Evolutionary conservation across 106 monocot species (phyloP).

Genomic region (Narthecium ossifragum): DNA sequence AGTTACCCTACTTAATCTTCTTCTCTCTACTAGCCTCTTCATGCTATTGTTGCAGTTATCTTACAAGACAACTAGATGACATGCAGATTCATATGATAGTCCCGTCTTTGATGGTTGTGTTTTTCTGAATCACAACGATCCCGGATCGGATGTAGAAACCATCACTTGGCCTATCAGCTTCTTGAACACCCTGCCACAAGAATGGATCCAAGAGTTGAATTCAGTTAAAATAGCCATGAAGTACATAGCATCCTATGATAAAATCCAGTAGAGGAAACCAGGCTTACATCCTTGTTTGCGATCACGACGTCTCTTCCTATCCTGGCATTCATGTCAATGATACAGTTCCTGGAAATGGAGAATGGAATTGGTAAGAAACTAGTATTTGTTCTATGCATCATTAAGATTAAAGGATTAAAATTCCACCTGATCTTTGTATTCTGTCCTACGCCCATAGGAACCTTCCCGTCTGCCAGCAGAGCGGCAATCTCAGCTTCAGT

Average conservation of each 20-base stretch:
- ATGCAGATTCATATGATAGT: constrained; percentile 14
- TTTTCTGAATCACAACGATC: constrained; percentile 22
- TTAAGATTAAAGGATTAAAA: not conserved
- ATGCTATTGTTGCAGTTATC: too few relatives aligned
- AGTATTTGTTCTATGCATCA: not conserved
- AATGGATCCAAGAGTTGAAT: too few relatives aligned
- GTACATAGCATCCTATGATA: too few relatives aligned
- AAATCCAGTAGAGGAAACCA: not conserved
- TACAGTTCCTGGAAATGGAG: constrained; percentile 53
- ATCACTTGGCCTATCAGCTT: constrained; percentile 28
- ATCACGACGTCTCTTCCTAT: constrained; percentile 81
- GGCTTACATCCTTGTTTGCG: constrained; percentile 53
- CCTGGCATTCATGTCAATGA: constrained; percentile 89
- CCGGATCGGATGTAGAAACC: constrained; percentile 31
- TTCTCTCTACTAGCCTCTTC: too few relatives aligned
- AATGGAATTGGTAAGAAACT: not conserved
- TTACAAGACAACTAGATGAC: too few relatives aligned
- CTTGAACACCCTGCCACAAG: constrained; percentile 20
- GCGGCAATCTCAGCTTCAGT: constrained; percentile 82
- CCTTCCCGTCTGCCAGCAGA: constrained; percentile 68
- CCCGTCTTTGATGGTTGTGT: constrained; percentile 26
- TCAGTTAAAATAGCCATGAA: too few relatives aligned
- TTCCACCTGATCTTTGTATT: constrained; percentile 74
- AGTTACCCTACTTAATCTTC: too few relatives aligned
- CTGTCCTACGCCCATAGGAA: constrained; percentile 81